Evolutionary conservation across 139 green algal genomes (phyloP).

Genomic region (Tetradesmus lagerheimii): DNA sequence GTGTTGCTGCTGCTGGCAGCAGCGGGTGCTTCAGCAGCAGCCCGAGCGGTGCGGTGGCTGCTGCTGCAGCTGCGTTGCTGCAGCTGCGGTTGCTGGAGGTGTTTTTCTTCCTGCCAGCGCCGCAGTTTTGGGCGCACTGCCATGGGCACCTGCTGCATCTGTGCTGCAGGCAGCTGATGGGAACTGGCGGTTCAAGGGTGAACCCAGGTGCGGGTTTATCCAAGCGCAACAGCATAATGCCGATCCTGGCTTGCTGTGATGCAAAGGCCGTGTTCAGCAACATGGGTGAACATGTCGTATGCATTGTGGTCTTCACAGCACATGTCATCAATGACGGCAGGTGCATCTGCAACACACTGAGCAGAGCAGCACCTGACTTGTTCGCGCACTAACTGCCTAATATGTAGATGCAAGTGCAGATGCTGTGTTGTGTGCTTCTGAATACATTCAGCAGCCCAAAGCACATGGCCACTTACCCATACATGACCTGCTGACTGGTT

Average conservation of each 20-base stretch:
- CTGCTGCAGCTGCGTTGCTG: slow-evolving; percentile 68
- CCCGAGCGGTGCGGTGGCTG: slow-evolving; percentile 5
- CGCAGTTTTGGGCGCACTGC: slow-evolving; percentile 53
- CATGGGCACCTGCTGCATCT: slow-evolving; percentile 70
- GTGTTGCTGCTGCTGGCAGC: background rate
- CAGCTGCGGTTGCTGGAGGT: slow-evolving; percentile 78
- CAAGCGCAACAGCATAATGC: no score
- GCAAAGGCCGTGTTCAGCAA: no score
- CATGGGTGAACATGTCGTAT: no score
- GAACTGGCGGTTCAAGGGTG: background rate
- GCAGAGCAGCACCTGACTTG: no score
- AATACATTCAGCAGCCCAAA: no score
- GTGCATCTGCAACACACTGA: no score
- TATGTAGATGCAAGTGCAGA: no score
- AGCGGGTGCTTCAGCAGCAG: background rate
- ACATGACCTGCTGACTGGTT: background rate
- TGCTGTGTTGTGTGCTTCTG: no score
- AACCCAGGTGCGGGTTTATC: slow-evolving; percentile 33
- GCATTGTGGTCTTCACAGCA: no score
- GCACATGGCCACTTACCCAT: background rate
- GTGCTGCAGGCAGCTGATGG: slow-evolving; percentile 66
- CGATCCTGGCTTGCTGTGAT: no score
- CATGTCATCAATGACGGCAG: no score
- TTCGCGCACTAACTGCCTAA: no score
- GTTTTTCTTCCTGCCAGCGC: slow-evolving; percentile 68